phyloP scores from a whole-genome alignment of 257 asterid genomes.

The Anisodus tanguticus region DNA sequence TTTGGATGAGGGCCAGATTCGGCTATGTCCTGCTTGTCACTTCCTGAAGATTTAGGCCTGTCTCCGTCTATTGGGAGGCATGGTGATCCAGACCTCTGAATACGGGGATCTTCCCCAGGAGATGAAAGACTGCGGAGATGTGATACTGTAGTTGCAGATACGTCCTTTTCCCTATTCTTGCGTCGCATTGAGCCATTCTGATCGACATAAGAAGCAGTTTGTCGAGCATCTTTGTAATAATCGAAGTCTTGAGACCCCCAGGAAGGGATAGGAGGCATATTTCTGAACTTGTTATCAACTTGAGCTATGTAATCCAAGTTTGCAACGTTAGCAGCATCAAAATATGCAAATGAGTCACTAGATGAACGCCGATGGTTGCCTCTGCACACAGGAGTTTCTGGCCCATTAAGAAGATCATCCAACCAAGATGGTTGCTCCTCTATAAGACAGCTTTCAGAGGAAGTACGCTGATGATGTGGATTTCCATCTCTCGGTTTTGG shows the following conservation, averaged over 20 bases:
- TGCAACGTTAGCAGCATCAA: slow-evolving; percentile 26
- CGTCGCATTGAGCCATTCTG: slow-evolving; percentile 49
- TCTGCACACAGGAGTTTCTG: slow-evolving; percentile 54
- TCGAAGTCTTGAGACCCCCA: slow-evolving; percentile 80
- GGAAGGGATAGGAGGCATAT: slow-evolving; percentile 53
- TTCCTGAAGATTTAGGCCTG: slow-evolving; percentile 50
- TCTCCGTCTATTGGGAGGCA: slow-evolving; percentile 61
- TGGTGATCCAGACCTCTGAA: slow-evolving; percentile 51
- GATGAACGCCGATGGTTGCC: slow-evolving; percentile 59
- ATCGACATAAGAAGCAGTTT: slow-evolving; percentile 54
- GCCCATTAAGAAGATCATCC: slow-evolving; percentile 63
- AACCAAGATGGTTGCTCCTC: slow-evolving; percentile 65
- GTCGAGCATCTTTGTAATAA: slow-evolving; percentile 54
- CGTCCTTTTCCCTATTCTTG: slow-evolving; percentile 63
- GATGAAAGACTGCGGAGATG: slow-evolving; percentile 61
- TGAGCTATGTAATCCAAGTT: slow-evolving; percentile 42
- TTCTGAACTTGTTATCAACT: slow-evolving; percentile 57
- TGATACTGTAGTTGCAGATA: slow-evolving; percentile 50
- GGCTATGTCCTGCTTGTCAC: slow-evolving; percentile 55
- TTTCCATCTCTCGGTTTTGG: slow-evolving; percentile 47
- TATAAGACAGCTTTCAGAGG: slow-evolving; percentile 52
- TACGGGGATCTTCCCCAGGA: slow-evolving; percentile 47
- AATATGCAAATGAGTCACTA: slow-evolving; percentile 57
- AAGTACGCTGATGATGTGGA: slow-evolving; percentile 52
- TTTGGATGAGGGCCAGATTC: slow-evolving; percentile 59